Evolutionary conservation across 1,284 basidiomycete genomes (phyloP).

Genomic region (Ceratobasidium sp.): DNA sequence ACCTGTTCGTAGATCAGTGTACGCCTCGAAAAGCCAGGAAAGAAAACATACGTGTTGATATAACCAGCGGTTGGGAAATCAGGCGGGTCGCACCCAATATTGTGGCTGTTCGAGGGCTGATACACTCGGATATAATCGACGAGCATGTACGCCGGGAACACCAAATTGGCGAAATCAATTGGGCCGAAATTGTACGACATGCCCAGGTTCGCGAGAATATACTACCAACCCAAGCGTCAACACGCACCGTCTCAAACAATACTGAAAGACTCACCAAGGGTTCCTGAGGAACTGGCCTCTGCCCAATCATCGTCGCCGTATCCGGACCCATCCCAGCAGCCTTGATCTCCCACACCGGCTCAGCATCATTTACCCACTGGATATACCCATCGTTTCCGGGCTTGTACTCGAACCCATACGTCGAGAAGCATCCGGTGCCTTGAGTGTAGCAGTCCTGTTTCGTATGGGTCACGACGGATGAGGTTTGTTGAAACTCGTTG

Average conservation of each 20-base stretch:
- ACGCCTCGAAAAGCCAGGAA: neutral
- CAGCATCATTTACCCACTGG: conserved; percentile 72
- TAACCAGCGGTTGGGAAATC: conserved; percentile 81
- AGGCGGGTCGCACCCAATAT: conserved; percentile 82
- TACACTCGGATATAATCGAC: conserved; percentile 89
- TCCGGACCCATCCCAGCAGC: conserved; percentile 76
- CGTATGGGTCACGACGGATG: conserved; percentile 59
- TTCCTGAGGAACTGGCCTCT: conserved; percentile 80
- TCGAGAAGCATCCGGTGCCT: conserved; percentile 54
- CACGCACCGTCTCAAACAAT: neutral
- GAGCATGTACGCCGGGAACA: conserved; percentile 56
- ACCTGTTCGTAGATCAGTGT: conserved; percentile 41
- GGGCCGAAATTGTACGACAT: conserved; percentile 79
- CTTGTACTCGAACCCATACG: conserved; percentile 72
- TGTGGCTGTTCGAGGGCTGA: conserved; percentile 68
- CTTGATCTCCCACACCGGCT: conserved; percentile 77
- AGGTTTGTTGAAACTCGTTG: conserved; percentile 65
- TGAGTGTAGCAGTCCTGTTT: conserved; percentile 55
- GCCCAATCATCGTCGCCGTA: conserved; percentile 65
- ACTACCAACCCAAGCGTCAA: conserved; percentile 51
- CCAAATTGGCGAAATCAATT: conserved; percentile 68
- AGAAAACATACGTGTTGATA: conserved; percentile 64
- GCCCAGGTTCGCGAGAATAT: conserved; percentile 82
- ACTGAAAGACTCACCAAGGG: conserved; percentile 66
- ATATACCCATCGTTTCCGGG: conserved; percentile 71